A percentile compares a stretch with the other conserved stretches of the same genome.
phyloP scores from a whole-genome alignment of 2,329 filamentous ascomycete genomes.

The Microsporum audouinii region DNA sequence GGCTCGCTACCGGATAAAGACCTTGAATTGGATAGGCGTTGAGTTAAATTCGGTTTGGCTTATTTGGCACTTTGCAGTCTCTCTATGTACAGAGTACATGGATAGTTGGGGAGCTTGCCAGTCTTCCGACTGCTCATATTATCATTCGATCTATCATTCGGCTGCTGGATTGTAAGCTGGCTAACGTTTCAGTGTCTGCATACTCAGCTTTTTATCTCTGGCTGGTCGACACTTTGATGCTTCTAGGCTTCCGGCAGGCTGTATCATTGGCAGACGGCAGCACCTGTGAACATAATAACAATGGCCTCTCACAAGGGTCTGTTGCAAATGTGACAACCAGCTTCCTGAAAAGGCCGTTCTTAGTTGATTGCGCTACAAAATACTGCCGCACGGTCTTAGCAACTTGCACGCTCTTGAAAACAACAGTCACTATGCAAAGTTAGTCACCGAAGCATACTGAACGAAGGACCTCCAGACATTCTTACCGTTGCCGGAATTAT shows the following conservation, averaged over 20 bases:
- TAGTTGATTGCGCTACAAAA: conserved; percentile 22
- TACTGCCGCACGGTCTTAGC: conserved; percentile 26
- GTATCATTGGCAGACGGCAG: background rate
- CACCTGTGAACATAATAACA: conserved; percentile 19
- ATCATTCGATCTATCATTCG: no score
- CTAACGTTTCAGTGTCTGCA: background rate
- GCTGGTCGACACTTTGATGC: background rate
- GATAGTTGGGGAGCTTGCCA: no score
- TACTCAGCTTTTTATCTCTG: background rate
- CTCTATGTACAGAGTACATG: no score
- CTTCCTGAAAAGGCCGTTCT: conserved; percentile 22
- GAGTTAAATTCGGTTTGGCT: no score
- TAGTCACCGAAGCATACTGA: background rate
- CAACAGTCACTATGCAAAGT: conserved; percentile 24
- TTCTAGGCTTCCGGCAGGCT: background rate
- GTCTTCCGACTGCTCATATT: no score
- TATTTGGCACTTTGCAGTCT: no score
- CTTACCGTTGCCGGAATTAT: conserved; percentile 35
- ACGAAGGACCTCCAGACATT: background rate
- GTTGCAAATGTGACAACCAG: conserved; percentile 29
- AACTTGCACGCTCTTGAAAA: conserved; percentile 29
- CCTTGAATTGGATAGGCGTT: no score
- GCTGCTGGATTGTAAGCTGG: background rate
- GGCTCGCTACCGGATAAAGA: no score
- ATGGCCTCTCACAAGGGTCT: conserved; percentile 31